phyloP scores from a whole-genome alignment of 2,329 filamentous ascomycete species.

The Colletotrichum sp. region DNA sequence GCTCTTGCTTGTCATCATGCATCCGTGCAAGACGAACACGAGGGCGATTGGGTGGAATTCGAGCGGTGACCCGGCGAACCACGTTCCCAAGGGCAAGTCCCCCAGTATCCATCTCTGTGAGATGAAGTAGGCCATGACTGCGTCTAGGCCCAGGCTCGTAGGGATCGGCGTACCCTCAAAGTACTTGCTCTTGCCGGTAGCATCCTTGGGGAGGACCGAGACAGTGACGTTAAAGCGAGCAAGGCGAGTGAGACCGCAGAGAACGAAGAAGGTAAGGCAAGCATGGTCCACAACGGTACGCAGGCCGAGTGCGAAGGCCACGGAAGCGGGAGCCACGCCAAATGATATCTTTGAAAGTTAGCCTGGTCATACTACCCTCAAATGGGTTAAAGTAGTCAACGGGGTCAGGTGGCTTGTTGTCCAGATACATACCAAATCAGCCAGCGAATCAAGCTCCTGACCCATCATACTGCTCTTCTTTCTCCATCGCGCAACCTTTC shows the following conservation, averaged over 20 bases:
- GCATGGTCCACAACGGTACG: conserved; percentile 85
- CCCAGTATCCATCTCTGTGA: conserved; percentile 80
- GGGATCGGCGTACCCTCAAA: conserved; percentile 98
- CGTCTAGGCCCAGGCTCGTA: conserved; percentile 81
- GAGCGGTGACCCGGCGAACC: conserved; percentile 68
- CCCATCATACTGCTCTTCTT: conserved; percentile 98
- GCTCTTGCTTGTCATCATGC: conserved; percentile 93
- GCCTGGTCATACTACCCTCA: background rate
- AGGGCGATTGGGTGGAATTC: conserved; percentile 86
- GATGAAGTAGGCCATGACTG: conserved; percentile 89
- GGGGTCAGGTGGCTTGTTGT: background rate
- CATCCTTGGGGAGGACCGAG: conserved; percentile 87
- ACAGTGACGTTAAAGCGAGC: conserved; percentile 99
- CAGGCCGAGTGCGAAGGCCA: conserved; percentile 87
- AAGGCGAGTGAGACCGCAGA: conserved; percentile 90
- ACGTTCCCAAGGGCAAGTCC: conserved; percentile 76
- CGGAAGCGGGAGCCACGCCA: conserved; percentile 85
- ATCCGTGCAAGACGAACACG: conserved; percentile 88
- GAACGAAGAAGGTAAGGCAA: conserved; percentile 84
- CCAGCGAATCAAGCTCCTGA: conserved; percentile 94
- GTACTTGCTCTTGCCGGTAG: conserved; percentile 87
- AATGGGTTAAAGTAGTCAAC: background rate
- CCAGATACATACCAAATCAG: conserved; percentile 77
- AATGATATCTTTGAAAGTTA: conserved; percentile 80
- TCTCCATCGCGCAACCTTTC: conserved; percentile 94